Evolutionary conservation across 371 early-diverging fungal genomes (phyloP), one percentile per base, ranked within the genome.

Genomic region (Actinomortierella wolfii): DNA sequence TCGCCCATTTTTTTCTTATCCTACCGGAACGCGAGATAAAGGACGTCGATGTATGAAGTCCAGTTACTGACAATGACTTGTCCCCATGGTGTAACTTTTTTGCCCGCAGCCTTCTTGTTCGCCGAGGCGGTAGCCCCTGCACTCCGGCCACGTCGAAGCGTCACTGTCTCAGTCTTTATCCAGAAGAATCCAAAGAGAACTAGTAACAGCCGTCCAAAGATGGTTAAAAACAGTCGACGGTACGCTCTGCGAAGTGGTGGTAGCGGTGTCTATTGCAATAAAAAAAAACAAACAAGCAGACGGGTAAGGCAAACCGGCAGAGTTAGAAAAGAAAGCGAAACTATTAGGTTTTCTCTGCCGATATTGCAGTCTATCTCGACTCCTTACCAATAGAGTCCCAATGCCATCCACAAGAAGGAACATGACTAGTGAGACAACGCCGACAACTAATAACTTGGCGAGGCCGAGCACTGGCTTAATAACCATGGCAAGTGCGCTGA

Each of bases 61-160:
- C 93, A 92, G 74, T 94, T 95, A 52, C 91, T 78, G 13, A 94
- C 76, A 48, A 94, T 88, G 4, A 95, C 55, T 63, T 93, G 87
- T 52, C 93, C 94, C 42, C 54, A 54, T 14, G 70, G 26, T 11
- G 58, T 21, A 17, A 80, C 62, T 42, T 67, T 64, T 57, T 74
- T 66, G 45, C n/a, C 54, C 25, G 56, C 21, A 15, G 57, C 15
- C 15, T 68, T 64, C 20, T 51, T 39, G 49, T 58, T 78, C 58
- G 29, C 56, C 13, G 68, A 42, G 29, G 48, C 67, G 23, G 66
- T 29, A n/a, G 70, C 58, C 20, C 71, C 64, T 51, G 54, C 18
- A 18, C 41, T 29, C 2, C 29, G 47, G 21, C 18, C 24, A 6
- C 51, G 15, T 20, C 41, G 29, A 51, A 84, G 55, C 25, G 85